Base-by-base conservation (phyloP, 73 alveolate genomes). In the Paramecium bursaria region DNA sequence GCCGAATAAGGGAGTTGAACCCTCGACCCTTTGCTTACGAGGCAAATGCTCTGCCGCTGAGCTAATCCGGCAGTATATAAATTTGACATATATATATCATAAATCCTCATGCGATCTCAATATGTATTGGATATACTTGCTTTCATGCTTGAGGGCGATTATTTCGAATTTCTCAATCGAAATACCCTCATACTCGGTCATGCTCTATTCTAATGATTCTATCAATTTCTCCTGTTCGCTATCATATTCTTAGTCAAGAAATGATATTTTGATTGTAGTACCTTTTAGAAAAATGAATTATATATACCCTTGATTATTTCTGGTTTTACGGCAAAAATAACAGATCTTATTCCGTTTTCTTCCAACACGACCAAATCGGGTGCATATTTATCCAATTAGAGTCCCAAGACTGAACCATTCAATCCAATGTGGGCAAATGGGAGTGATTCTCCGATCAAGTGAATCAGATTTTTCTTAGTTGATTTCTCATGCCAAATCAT, bases 1-100 rank as follows among this genome's bases (percentile, higher is more conserved):
- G 88, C 74, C 74, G 46, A 44, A 48, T 67, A 46, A 47, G 82
- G 61, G 82, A 67, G 44, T 67, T 67, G 82, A 67, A 67, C 82
- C 23, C 82, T 47, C 61, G 60, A 67, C 82, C 80, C 82, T 67
- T 67, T 67, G 82, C 82, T 67, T 67, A 67, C 61, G 60, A 67
- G 60, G 82, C 82, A 67, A 67, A 67, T n/a, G n/a, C n/a, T n/a
- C n/a, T n/a, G 33, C 52, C 76, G 33, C 52, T 57, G 76, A 57
- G 76, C 52, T 57, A 57, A 57, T 30, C 76, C 52, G 52, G 76
- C 76, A 57, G 5, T 39, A 5, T 11, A 39, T 7, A 7, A 5
- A 7, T 39, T 39, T 39, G 49, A 39, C 11, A 7, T 11, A 39
- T 11, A 7, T 39, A 39, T 39, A 5, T 39, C 49, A 39, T 39